Base-by-base conservation (phyloP, 1,139 yeast genomes). In the Geotrichum siamense region DNA sequence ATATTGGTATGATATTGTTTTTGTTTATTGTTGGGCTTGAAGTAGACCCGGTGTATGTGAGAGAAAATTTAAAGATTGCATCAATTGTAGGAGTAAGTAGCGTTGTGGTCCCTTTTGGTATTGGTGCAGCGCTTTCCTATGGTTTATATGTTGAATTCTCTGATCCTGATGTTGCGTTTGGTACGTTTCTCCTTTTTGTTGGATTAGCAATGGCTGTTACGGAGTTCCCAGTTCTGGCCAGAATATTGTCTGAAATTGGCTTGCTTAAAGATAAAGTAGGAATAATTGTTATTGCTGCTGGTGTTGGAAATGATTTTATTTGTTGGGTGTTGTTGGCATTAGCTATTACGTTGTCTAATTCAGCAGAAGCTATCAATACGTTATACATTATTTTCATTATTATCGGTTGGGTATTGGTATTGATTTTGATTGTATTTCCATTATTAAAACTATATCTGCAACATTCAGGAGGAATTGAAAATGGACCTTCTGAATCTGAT, bases 131-230 rank as follows among this genome's bases (percentile, higher is more conserved):
- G 5, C 72, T 82, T 21, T 73, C 91, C 0, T 70, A 72, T 23
- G 89, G 91, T 0, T 60, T 82, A 33, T 81, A 77, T 63, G 65
- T 77, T 30, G 69, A 75, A 28, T 82, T 79, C 57, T 55, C 62
- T 16, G 52, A 54, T 22, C 53, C 52, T 10, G 59, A 67, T 35
- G 68, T 78, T 33, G 65, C 75, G 47, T 81, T 80, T 57, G 78
- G 86, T 12, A 79, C 84, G 0, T 82, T 72, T 53, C 76, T 79
- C 79, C 81, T 81, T 15, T 82, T 82, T 52, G 78, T 82, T 42
- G 86, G 87, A 3, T 85, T 81, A 17, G 87, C 93, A 2, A 72
- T 82, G 69, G 77, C 89, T 51, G 81, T 82, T 51, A 82, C 93
- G 1, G 93, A 91, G 0, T 79, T 82, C 61, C 93, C 93, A 0